Base-by-base conservation (phyloP, 2,329 filamentous ascomycete genomes). In the Penicillium sp. region DNA sequence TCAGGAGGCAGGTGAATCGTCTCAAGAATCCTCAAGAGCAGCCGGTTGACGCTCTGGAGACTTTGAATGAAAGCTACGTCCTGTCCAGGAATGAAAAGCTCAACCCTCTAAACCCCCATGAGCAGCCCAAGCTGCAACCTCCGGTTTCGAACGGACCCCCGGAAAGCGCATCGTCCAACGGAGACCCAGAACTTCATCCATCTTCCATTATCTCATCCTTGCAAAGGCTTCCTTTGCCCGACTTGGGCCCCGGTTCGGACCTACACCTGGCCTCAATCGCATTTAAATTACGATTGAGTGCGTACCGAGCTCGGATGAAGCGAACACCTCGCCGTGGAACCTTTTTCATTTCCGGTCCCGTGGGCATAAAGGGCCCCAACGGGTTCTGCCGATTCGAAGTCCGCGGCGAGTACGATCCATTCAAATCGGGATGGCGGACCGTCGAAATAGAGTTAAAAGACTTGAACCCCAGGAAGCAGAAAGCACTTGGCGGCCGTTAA, bases 301-400 rank as follows among this genome's bases (percentile, higher is more conserved):
- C 67, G 33, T 64, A 62, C 41, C 57, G 50, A 46, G 49, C 54
- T 49, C 55, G 39, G 27, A 52, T 53, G 14, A 46, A 50, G 24
- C 58, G 57, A 28, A 62, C 62, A 35, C 61, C 64, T 44, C 60
- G 53, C n/a, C 66, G 66, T 30, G 69, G 70, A 14, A 61, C 62
- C 13, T 70, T 72, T 51, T 69, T 64, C 31, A 55, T 72, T n/a
- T 47, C 54, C 42, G 70, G 70, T 3, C 68, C 67, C 11, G 63
- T 72, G 22, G 68, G 67, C 6, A 43, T 72, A 1, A 64, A 61
- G 45, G 70, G 70, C 4, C 63, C 67, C 2, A 61, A 62, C 28
- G 70, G 69, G 10, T 63, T 65, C 46, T 71, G 69, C 49, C 64
- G 69, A 46, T 57, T 71, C 46, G 68, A 72, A 51, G 67, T 72